Percentiles rank a stretch among this genome's conserved stretches.
phyloP scores from a whole-genome alignment of 257 asterid species.

The Fraxinus quadrangulata region DNA sequence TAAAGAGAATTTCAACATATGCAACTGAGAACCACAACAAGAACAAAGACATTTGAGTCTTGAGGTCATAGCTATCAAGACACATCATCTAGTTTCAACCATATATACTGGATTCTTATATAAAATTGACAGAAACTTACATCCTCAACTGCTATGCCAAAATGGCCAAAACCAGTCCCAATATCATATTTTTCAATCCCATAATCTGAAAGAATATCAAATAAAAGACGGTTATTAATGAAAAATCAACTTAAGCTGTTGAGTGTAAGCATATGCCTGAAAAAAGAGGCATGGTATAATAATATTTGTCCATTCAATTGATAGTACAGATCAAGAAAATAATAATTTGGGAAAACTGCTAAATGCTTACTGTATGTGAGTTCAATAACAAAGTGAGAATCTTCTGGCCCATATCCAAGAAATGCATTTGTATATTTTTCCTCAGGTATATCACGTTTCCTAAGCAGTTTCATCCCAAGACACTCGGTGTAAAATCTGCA shows the following conservation, averaged over 20 bases:
- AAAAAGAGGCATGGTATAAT: constrained; percentile 1
- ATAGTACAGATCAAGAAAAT: constrained; percentile 12
- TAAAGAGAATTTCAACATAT: constrained; percentile 1
- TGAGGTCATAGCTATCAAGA: constrained; percentile 9
- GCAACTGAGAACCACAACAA: constrained; percentile 13
- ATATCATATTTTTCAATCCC: constrained; percentile 93
- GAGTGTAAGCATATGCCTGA: constrained; percentile 10
- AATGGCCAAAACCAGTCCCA: constrained; percentile 93
- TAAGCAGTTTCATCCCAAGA: constrained; percentile 91
- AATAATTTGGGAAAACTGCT: constrained; percentile 13
- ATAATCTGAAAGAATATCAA: constrained; percentile 62
- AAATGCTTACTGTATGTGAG: constrained; percentile 84
- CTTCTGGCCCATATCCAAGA: constrained; percentile 98
- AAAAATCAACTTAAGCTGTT: constrained; percentile 18
- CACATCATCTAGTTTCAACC: background rate
- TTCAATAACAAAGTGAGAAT: constrained; percentile 95
- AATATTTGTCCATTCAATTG: constrained; percentile 25
- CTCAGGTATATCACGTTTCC: constrained; percentile 91
- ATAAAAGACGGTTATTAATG: constrained; percentile 18
- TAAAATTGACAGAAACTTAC: constrained; percentile 54
- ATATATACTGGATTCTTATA: constrained; percentile 11
- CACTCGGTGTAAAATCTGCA: constrained; percentile 97
- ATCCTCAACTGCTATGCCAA: constrained; percentile 96
- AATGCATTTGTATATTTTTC: constrained; percentile 96
- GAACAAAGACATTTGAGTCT: constrained; percentile 2